Evolutionary conservation across 495 filamentous ascomycete genomes (phyloP).

Genomic region (Aspergillus cristatus): DNA sequence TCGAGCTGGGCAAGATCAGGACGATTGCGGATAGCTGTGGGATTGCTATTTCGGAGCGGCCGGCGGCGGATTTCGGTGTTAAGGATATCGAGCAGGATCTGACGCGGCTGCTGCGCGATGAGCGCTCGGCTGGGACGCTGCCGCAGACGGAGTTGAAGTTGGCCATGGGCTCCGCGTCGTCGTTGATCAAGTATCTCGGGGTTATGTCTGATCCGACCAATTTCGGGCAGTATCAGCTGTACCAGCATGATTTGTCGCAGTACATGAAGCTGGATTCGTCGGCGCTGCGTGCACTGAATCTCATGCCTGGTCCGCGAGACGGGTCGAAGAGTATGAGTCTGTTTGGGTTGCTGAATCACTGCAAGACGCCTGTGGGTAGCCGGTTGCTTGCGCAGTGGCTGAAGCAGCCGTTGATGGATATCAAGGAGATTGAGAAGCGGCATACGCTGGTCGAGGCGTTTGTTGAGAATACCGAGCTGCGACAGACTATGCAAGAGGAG

Average conservation of each 20-base stretch:
- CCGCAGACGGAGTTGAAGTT: slow-evolving; percentile 92
- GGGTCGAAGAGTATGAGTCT: slow-evolving; percentile 97
- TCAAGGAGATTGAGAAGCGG: slow-evolving; percentile 78
- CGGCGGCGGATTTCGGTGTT: slow-evolving; percentile 68
- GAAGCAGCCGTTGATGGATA: slow-evolving; percentile 94
- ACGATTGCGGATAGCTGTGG: slow-evolving; percentile 87
- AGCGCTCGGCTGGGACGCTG: slow-evolving; percentile 62
- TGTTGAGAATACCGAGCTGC: slow-evolving; percentile 82
- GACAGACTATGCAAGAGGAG: slow-evolving; percentile 97
- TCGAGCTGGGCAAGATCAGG: slow-evolving; percentile 78
- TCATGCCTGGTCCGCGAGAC: slow-evolving; percentile 93
- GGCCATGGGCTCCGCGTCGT: slow-evolving; percentile 91
- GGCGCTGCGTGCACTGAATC: slow-evolving; percentile 84
- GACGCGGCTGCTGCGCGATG: slow-evolving; percentile 75
- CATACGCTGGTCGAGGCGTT: slow-evolving; percentile 96
- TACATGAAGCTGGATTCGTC: slow-evolving; percentile 99
- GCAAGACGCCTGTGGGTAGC: slow-evolving; percentile 91
- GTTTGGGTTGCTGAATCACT: slow-evolving; percentile 91
- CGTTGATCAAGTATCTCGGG: slow-evolving; percentile 91
- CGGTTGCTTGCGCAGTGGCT: slow-evolving; percentile 91
- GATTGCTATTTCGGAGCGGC: slow-evolving; percentile 73
- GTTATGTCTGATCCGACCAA: slow-evolving; percentile 86
- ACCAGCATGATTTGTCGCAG: slow-evolving; percentile 93
- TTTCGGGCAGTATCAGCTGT: slow-evolving; percentile 93
- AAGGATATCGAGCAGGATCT: slow-evolving; percentile 97